Percentiles rank a stretch among this genome's conserved stretches.
phyloP scores from a whole-genome alignment of 2,329 filamentous ascomycete species.

The Pleomassaria siparia region DNA sequence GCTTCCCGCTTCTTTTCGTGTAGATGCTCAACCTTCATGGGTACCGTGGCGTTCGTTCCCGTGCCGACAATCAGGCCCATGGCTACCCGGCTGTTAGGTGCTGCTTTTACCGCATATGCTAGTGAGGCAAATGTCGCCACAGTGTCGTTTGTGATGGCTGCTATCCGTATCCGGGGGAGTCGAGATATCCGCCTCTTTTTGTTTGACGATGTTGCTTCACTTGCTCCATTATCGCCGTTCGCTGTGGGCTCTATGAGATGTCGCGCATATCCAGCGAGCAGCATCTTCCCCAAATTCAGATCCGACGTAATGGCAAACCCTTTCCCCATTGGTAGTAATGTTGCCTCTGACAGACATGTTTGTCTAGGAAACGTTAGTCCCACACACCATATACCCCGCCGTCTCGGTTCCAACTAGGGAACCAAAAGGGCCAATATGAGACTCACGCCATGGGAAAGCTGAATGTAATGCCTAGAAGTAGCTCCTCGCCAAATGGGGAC shows the following conservation, averaged over 20 bases:
- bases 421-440: neutral
- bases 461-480: slow-evolving; percentile 70
- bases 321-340: slow-evolving; percentile 69
- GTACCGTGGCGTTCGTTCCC: slow-evolving; percentile 78
- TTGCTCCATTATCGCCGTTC: slow-evolving; percentile 19
- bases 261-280: slow-evolving; percentile 61
- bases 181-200: slow-evolving; percentile 30
- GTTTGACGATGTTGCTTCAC: slow-evolving; percentile 17
- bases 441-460: slow-evolving; percentile 65
- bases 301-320: slow-evolving; percentile 65
- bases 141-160: slow-evolving; percentile 79
- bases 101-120: slow-evolving; percentile 68
- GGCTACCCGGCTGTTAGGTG: slow-evolving; percentile 63
- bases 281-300: slow-evolving; percentile 61
- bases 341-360: slow-evolving; percentile 62
- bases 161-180: slow-evolving; percentile 68
- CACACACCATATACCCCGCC: neutral
- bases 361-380: slow-evolving; percentile 45
- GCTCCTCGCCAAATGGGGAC: slow-evolving; percentile 43
- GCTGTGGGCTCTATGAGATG: slow-evolving; percentile 47
- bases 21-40: slow-evolving; percentile 64
- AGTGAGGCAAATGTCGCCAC: slow-evolving; percentile 79
- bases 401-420: neutral
- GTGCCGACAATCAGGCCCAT: slow-evolving; percentile 85
- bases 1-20: slow-evolving; percentile 61